Conservation (phyloP, 164 flowering plant species). For the Umbellularia californica region DNA sequence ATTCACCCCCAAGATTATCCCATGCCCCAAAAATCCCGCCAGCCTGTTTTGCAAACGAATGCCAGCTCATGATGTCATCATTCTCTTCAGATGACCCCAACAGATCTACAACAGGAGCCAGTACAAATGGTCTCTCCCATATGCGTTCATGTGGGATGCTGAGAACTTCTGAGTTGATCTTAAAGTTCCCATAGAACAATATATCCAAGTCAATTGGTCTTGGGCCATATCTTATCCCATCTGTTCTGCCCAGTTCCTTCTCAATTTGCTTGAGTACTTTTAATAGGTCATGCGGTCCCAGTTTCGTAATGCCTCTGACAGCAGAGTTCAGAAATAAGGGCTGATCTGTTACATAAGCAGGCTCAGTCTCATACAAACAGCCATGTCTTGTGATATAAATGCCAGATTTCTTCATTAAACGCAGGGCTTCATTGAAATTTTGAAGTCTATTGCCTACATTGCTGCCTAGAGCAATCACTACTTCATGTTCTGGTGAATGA, state of each 20-base stretch:
- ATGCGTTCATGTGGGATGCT: conserved; percentile 86
- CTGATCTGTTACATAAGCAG: conserved; percentile 90
- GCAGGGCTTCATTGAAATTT: conserved; percentile 73
- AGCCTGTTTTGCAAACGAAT: conserved; percentile 44
- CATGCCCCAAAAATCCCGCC: conserved; percentile 66
- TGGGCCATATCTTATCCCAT: conserved; percentile 89
- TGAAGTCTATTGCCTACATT: conserved; percentile 76
- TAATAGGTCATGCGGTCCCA: conserved; percentile 73
- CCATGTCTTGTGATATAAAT: conserved; percentile 63
- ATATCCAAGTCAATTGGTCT: conserved; percentile 93
- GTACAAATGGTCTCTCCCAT: conserved; percentile 93
- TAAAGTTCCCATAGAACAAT: conserved; percentile 75
- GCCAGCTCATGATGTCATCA: conserved; percentile 74
- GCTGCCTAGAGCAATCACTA: conserved; percentile 92
- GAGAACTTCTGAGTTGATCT: conserved; percentile 58
- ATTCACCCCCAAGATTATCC: conserved; percentile 82
- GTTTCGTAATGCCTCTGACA: conserved; percentile 67
- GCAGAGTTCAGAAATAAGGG: conserved; percentile 92
- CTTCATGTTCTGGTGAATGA: conserved; percentile 67
- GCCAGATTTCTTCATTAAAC: conserved; percentile 62
- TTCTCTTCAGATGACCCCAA: conserved; percentile 56
- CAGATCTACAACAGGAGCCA: conserved; percentile 88
- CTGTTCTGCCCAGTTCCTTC: conserved; percentile 73
- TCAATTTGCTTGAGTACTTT: conserved; percentile 74
- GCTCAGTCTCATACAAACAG: conserved; percentile 86